A percentile compares a stretch with the other conserved stretches of the same genome.
phyloP scores from a whole-genome alignment of 108 stramenopile genomes.

The Epipyxis sp. region DNA sequence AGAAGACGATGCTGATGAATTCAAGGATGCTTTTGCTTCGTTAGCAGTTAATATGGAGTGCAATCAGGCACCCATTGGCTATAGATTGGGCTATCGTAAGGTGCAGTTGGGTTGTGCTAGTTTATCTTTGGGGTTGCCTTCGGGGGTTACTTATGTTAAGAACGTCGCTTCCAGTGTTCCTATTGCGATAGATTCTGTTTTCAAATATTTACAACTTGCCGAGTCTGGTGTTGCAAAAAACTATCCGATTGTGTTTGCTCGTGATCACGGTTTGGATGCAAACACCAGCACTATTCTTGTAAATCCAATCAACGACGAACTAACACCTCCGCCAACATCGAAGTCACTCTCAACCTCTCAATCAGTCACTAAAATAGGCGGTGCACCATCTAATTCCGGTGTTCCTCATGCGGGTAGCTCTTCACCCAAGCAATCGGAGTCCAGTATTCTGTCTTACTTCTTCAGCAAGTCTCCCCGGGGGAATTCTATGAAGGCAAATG shows the following conservation, averaged over 20 bases:
- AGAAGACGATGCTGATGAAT: conserved; percentile 34
- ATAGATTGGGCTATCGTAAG: conserved; percentile 15
- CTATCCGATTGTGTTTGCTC: not conserved
- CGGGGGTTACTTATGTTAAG: not conserved
- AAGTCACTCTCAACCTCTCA: not conserved
- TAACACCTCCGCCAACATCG: not conserved
- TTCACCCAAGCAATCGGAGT: not conserved
- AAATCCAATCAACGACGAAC: not conserved
- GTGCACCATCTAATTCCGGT: too few relatives aligned
- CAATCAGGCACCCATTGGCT: not conserved
- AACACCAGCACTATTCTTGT: not conserved
- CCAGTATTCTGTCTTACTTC: not conserved
- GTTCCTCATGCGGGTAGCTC: not conserved
- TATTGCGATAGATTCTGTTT: conserved; percentile 16
- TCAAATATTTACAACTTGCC: conserved; percentile 27
- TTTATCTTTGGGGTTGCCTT: conserved; percentile 1
- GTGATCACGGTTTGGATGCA: conserved; percentile 4
- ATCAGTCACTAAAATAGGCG: too few relatives aligned
- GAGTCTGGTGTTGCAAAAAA: conserved; percentile 2
- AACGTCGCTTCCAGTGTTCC: conserved; percentile 29
- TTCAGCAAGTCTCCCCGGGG: not conserved
- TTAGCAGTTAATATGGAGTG: conserved; percentile 35
- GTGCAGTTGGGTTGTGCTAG: not conserved
- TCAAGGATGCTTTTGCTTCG: conserved; percentile 1
- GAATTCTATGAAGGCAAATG: not conserved